Conservation (phyloP, 176 grass and related monocot genomes). For the Juncus effusus region DNA sequence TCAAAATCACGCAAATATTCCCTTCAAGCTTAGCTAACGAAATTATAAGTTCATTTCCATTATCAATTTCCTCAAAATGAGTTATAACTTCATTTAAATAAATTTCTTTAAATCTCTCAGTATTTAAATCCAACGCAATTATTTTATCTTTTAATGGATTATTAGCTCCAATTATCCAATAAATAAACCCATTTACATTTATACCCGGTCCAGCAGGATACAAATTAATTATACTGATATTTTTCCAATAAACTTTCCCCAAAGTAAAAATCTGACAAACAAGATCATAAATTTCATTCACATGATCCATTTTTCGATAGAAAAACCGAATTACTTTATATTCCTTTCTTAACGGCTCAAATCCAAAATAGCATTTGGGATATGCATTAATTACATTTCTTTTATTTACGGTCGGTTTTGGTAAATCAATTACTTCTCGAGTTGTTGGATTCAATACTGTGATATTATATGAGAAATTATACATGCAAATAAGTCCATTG, state of each 20-base stretch:
- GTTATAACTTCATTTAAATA: slow-evolving; percentile 10
- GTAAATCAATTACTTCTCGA: slow-evolving; percentile 20
- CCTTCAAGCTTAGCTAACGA: slow-evolving; percentile 25
- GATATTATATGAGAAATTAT: slow-evolving; percentile 9
- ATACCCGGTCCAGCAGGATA: slow-evolving; percentile 25
- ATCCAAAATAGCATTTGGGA: slow-evolving; percentile 27
- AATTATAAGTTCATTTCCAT: not conserved
- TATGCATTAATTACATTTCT: slow-evolving; percentile 4
- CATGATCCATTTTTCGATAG: slow-evolving; percentile 28
- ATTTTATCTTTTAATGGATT: slow-evolving; percentile 19
- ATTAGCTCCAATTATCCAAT: slow-evolving; percentile 27
- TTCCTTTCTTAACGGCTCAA: slow-evolving; percentile 10
- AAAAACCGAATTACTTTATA: slow-evolving; percentile 26
- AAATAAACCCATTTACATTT: slow-evolving; percentile 21
- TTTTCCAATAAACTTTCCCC: slow-evolving; percentile 12
- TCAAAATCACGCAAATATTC: slow-evolving; percentile 18
- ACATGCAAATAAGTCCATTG: slow-evolving; percentile 31
- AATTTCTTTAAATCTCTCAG: slow-evolving; percentile 19
- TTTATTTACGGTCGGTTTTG: slow-evolving; percentile 9
- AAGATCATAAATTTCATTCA: slow-evolving; percentile 18
- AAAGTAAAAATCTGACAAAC: slow-evolving; percentile 23
- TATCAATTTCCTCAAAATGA: not conserved
- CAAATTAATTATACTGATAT: slow-evolving; percentile 10
- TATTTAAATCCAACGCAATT: slow-evolving; percentile 15
- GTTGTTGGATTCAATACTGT: slow-evolving; percentile 25